Conservation (phyloP, 345 rosid species). For the Acer negundo region DNA sequence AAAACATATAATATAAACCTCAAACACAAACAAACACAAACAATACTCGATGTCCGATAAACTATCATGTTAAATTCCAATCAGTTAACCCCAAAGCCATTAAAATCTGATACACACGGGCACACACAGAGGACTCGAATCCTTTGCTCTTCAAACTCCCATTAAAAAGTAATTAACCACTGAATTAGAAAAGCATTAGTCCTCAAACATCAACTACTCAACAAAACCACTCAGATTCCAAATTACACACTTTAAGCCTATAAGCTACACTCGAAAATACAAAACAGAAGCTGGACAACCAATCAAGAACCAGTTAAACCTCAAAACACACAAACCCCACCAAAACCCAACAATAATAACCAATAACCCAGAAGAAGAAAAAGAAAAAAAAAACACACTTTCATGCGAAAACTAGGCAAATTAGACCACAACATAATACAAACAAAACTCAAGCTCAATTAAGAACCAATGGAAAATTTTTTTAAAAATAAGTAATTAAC, state of each 20-base stretch:
- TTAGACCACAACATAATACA: not conserved
- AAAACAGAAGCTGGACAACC: not conserved
- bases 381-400: too few species aligned
- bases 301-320: not conserved
- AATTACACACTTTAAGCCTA: not conserved
- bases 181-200: too few species aligned
- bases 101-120: not conserved
- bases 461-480: not conserved
- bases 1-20: not conserved
- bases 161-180: not conserved
- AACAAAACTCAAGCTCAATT: not conserved
- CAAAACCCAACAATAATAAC: too few species aligned
- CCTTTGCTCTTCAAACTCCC: not conserved
- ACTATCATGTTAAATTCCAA: not conserved
- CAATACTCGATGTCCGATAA: too few species aligned
- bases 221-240: not conserved
- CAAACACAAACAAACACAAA: not conserved
- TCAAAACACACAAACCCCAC: not conserved
- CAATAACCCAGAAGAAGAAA: too few species aligned
- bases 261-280: not conserved
- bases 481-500: not conserved
- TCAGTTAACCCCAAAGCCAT: not conserved
- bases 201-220: not conserved
- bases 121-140: not conserved
- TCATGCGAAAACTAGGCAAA: not conserved